These are phyloP conservation scores for Trichoderma citrinoviride DNA, from an alignment of 2,329 filamentous ascomycete genomes.

Conservation along the genomic window DNA sequence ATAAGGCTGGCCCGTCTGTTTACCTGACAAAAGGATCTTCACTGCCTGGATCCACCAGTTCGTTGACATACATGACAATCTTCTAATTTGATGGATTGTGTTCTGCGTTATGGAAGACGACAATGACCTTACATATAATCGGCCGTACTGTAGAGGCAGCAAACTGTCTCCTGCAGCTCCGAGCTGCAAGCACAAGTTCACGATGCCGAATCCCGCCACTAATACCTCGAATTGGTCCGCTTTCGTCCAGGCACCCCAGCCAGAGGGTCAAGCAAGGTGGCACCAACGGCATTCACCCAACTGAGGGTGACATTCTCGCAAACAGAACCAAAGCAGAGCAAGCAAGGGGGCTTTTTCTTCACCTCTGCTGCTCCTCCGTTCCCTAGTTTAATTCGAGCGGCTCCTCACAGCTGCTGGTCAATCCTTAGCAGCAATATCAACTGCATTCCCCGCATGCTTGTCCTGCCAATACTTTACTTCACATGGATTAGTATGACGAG, in stretches of 20 bases:
- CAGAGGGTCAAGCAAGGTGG: neutral
- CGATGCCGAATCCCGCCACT: neutral
- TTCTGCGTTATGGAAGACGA: neutral
- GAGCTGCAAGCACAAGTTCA: neutral
- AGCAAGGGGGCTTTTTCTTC: neutral
- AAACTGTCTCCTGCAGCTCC: neutral
- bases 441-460: neutral
- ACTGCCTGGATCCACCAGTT: too few relatives aligned
- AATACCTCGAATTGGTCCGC: neutral
- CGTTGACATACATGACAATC: too few relatives aligned
- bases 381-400: neutral
- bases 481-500: neutral
- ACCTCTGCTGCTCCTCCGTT: neutral
- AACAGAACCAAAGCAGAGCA: neutral
- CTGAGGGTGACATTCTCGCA: neutral
- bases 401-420: neutral
- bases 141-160: too few relatives aligned
- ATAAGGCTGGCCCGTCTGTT: too few relatives aligned
- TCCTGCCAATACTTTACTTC: neutral
- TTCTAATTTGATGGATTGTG: neutral
- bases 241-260: neutral
- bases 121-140: neutral
- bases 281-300: too few relatives aligned
- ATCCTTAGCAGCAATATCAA: neutral
- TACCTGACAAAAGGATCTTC: too few relatives aligned